phyloP scores from a whole-genome alignment of 257 asterid species.

The Solanum virginianum region DNA sequence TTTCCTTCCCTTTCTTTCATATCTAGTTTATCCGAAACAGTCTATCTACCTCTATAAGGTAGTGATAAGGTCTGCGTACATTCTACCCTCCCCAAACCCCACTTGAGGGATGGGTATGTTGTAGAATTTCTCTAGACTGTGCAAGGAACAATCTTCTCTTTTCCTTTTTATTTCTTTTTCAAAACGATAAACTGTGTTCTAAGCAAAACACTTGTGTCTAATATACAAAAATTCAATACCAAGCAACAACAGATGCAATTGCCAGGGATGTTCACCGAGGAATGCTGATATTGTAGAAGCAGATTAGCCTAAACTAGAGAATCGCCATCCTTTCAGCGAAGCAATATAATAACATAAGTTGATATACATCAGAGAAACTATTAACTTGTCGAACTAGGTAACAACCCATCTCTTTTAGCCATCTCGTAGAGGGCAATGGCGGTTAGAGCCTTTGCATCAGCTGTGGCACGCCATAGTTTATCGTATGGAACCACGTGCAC shows the following conservation, averaged over 20 bases:
- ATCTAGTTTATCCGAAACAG: too few species aligned
- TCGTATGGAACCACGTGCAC: slow-evolving; percentile 73
- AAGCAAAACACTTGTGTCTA: background rate
- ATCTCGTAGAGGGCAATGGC: slow-evolving; percentile 78
- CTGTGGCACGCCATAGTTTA: slow-evolving; percentile 67
- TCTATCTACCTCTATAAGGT: too few species aligned
- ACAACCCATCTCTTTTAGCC: slow-evolving; percentile 66
- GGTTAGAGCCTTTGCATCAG: slow-evolving; percentile 75
- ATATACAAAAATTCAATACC: background rate
- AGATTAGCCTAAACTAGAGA: background rate
- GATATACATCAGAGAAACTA: background rate
- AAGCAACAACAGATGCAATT: background rate
- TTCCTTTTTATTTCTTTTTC: background rate
- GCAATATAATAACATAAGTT: background rate
- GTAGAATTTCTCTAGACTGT: too few species aligned
- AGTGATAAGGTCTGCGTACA: too few species aligned
- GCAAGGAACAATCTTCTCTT: background rate
- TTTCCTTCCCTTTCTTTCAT: too few species aligned
- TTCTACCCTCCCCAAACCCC: too few species aligned
- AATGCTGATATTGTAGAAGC: background rate
- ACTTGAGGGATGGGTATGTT: too few species aligned
- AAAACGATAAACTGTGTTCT: background rate
- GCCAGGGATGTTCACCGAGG: background rate
- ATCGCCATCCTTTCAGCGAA: background rate
- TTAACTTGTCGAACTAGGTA: slow-evolving; percentile 21